phyloP scores from a whole-genome alignment of 2,329 filamentous ascomycete species.

The Ramularia collo-cygni region DNA sequence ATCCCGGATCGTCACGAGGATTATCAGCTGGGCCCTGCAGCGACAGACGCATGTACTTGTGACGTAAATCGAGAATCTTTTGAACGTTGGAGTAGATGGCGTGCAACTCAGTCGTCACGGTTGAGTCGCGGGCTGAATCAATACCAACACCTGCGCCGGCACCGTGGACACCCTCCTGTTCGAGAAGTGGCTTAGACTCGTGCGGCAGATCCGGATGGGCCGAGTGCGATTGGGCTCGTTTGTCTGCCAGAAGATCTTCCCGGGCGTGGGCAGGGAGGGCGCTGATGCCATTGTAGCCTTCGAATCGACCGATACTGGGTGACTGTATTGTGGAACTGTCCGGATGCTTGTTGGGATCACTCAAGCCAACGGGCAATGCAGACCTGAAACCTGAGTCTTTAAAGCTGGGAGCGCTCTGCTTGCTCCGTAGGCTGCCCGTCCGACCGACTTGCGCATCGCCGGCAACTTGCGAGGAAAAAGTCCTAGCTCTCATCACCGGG shows the following conservation, averaged over 20 bases:
- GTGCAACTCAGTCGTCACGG: slow-evolving; percentile 75
- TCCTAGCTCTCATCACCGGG: slow-evolving; percentile 39
- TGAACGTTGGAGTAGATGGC: slow-evolving; percentile 88
- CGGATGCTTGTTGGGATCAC: slow-evolving; percentile 28
- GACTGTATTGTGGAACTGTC: slow-evolving; percentile 25
- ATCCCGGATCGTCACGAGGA: slow-evolving; percentile 73
- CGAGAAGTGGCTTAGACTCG: slow-evolving; percentile 49
- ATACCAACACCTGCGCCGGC: slow-evolving; percentile 53
- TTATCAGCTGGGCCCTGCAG: slow-evolving; percentile 77
- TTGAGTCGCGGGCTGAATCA: slow-evolving; percentile 65
- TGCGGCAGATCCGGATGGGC: slow-evolving; percentile 48
- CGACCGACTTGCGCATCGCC: slow-evolving; percentile 32
- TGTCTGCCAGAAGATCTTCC: slow-evolving; percentile 38
- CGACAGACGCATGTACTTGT: slow-evolving; percentile 83
- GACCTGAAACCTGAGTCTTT: slow-evolving; percentile 23
- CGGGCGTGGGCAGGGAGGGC: slow-evolving; percentile 7
- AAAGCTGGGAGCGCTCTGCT: slow-evolving; percentile 27
- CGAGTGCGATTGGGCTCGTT: slow-evolving; percentile 42
- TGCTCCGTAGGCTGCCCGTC: slow-evolving; percentile 38
- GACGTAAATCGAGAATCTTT: slow-evolving; percentile 76
- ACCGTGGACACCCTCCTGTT: slow-evolving; percentile 51
- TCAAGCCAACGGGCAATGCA: slow-evolving; percentile 31
- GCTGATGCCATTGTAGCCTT: slow-evolving; percentile 15
- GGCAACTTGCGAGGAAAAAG: slow-evolving; percentile 36
- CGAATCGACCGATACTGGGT: slow-evolving; percentile 26